These are phyloP conservation scores for Penicillium salamii DNA, from an alignment of 495 filamentous ascomycete species.

Conservation along the genomic window DNA sequence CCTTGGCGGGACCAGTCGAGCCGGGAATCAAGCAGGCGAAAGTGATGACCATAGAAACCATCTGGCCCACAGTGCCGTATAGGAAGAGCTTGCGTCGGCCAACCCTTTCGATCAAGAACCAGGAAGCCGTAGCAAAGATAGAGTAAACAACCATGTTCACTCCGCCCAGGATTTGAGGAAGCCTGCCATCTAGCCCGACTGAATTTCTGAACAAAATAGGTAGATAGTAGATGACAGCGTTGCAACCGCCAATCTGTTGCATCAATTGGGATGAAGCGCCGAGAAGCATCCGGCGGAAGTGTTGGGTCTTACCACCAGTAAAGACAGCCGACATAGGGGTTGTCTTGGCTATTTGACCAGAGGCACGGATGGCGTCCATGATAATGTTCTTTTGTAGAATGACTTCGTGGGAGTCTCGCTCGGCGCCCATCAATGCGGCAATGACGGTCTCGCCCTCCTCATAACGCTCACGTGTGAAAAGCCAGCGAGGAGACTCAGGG, in stretches of 20 bases:
- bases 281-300: slow-evolving; percentile 31
- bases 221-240: slow-evolving; percentile 76
- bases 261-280: slow-evolving; percentile 51
- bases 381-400: slow-evolving; percentile 55
- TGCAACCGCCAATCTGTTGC: slow-evolving; percentile 67
- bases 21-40: slow-evolving; percentile 63
- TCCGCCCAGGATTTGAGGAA: slow-evolving; percentile 65
- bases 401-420: slow-evolving; percentile 10
- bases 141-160: slow-evolving; percentile 76
- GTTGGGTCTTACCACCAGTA: slow-evolving; percentile 28
- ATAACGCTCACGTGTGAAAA: slow-evolving; percentile 56
- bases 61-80: slow-evolving; percentile 60
- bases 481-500: slow-evolving; percentile 69
- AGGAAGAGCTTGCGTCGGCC: slow-evolving; percentile 66
- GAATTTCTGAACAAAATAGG: slow-evolving; percentile 62
- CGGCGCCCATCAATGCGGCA: slow-evolving; percentile 26
- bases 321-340: slow-evolving; percentile 8
- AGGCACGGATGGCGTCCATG: slow-evolving; percentile 55
- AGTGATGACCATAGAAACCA: slow-evolving; percentile 61
- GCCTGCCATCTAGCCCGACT: slow-evolving; percentile 52
- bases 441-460: slow-evolving; percentile 50
- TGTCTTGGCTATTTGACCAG: slow-evolving; percentile 41
- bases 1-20: slow-evolving; percentile 51
- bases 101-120: slow-evolving; percentile 70
- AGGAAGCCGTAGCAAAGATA: slow-evolving; percentile 61